Evolutionary conservation across 2,329 filamentous ascomycete genomes (phyloP).

Genomic region (Berkeleyomyces basicola): DNA sequence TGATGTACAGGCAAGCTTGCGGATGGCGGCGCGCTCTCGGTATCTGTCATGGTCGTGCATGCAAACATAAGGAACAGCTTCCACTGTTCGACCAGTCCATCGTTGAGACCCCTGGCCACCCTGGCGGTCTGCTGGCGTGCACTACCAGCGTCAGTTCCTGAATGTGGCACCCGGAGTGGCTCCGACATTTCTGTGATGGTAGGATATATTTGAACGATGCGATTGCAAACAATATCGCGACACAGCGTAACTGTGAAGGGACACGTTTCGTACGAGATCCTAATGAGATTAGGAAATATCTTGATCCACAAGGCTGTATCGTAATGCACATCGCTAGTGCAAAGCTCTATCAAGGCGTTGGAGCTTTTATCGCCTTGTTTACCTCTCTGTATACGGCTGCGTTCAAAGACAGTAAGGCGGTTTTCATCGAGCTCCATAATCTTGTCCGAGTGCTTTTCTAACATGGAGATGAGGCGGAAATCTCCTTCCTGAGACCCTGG

Average conservation of each 20-base stretch:
- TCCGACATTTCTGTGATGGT: constrained; percentile 67
- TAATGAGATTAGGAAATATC: constrained; percentile 87
- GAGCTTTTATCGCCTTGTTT: constrained; percentile 70
- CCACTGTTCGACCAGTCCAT: constrained; percentile 91
- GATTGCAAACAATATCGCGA: constrained; percentile 80
- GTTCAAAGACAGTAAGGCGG: constrained; percentile 75
- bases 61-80: constrained; percentile 95
- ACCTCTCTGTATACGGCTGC: constrained; percentile 79
- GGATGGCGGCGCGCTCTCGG: constrained; percentile 43
- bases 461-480: constrained; percentile 72
- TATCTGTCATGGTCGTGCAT: constrained; percentile 82
- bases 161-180: constrained; percentile 45
- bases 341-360: constrained; percentile 80
- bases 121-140: constrained; percentile 30
- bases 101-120: constrained; percentile 56
- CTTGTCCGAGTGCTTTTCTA: constrained; percentile 74
- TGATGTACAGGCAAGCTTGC: constrained; percentile 28
- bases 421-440: constrained; percentile 91
- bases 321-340: constrained; percentile 87
- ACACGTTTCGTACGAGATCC: constrained; percentile 78
- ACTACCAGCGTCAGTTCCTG: constrained; percentile 43
- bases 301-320: constrained; percentile 96
- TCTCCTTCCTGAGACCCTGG: constrained; percentile 25
- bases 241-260: constrained; percentile 82
- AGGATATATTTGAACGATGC: constrained; percentile 84